These are phyloP conservation scores for Oenanthe javanica DNA, from an alignment of 140 eudicot genomes.

Conservation along the genomic window DNA sequence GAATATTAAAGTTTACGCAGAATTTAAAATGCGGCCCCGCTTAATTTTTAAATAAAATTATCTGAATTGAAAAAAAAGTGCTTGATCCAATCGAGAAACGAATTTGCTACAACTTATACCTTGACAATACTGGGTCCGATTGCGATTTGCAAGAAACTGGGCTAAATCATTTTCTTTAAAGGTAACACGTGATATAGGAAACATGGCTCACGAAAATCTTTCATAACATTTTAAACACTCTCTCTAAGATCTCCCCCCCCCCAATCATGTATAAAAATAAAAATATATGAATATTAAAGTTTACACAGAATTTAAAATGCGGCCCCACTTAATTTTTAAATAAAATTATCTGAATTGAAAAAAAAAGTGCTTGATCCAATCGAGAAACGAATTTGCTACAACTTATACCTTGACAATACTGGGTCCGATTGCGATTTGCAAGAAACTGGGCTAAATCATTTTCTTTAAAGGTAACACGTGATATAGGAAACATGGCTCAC, in stretches of 20 bases:
- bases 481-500: neutral
- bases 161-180: neutral
- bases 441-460: neutral
- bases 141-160: neutral
- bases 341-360: too few relatives aligned
- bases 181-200: neutral
- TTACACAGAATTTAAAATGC: neutral
- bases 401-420: neutral
- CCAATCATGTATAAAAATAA: too few relatives aligned
- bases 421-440: neutral
- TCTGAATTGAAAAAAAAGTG: neutral
- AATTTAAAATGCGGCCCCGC: neutral
- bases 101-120: neutral
- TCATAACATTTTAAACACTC: too few relatives aligned
- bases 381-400: neutral
- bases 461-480: neutral
- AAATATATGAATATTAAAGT: too few relatives aligned
- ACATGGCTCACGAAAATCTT: neutral
- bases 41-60: too few relatives aligned
- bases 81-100: neutral
- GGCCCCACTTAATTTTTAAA: neutral
- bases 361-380: neutral
- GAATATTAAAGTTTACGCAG: neutral
- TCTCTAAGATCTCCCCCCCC: too few relatives aligned
- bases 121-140: neutral